These are phyloP conservation scores for Auxenochlorella protothecoides DNA, from an alignment of 139 green algal genomes.

Conservation along the genomic window DNA sequence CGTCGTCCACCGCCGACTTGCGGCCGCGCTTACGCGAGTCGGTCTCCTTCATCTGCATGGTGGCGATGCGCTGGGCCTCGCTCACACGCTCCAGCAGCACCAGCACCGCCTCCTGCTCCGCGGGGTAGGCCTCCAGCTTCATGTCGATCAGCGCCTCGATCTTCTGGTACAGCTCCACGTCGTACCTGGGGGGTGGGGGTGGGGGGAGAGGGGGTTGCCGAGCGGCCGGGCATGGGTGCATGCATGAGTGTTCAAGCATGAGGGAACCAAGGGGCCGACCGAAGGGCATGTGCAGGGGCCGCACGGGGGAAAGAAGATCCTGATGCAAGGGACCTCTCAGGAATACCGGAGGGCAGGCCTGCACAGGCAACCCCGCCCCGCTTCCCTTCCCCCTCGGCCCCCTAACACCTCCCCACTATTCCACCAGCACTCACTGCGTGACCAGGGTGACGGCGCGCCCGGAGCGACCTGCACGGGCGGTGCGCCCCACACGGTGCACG, in stretches of 20 bases:
- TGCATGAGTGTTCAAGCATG: too few species aligned
- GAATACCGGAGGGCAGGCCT: too few species aligned
- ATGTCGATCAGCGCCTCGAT: constrained; percentile 86
- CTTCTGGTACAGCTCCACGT: constrained; percentile 96
- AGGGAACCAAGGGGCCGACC: too few species aligned
- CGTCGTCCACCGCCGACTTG: constrained; percentile 16
- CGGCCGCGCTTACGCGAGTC: constrained; percentile 29
- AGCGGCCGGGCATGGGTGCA: too few species aligned
- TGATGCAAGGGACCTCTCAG: background rate
- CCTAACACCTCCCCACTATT: background rate
- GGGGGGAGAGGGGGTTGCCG: background rate
- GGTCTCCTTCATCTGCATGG: constrained; percentile 45
- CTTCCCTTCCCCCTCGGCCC: background rate
- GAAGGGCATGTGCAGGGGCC: too few species aligned
- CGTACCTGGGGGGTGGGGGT: constrained; percentile 54
- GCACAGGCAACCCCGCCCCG: background rate
- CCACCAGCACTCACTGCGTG: constrained; percentile 61
- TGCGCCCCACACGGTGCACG: constrained; percentile 91
- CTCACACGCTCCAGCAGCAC: constrained; percentile 73
- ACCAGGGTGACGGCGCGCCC: constrained; percentile 87
- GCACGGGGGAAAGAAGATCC: background rate
- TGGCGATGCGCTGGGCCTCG: constrained; percentile 73
- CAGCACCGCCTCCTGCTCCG: constrained; percentile 60
- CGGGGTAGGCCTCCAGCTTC: constrained; percentile 71
- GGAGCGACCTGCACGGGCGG: constrained; percentile 81